Evolutionary conservation across 2,329 filamentous ascomycete species (phyloP).

Genomic region (Penicillium sp.): DNA sequence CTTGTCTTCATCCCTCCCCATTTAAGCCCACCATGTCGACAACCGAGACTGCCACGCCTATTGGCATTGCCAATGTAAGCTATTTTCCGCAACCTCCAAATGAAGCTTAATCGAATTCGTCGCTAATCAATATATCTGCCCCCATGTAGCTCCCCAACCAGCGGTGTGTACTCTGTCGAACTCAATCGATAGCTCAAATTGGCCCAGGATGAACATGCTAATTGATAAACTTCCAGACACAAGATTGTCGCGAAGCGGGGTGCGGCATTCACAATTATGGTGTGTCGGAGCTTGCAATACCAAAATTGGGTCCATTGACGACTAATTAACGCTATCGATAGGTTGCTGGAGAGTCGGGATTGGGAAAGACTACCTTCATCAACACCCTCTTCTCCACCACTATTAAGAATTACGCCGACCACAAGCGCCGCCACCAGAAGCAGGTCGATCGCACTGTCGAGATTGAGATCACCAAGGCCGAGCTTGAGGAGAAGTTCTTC

Average conservation of each 20-base stretch:
- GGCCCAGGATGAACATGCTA: constrained; percentile 18
- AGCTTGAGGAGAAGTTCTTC: constrained; percentile 99
- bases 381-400: constrained; percentile 99
- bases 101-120: background rate
- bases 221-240: constrained; percentile 51
- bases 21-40: constrained; percentile 52
- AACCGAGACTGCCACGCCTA: constrained; percentile 62
- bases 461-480: constrained; percentile 99
- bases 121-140: constrained; percentile 15
- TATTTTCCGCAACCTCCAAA: constrained; percentile 5
- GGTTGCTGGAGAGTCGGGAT: constrained; percentile 97
- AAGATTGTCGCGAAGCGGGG: constrained; percentile 79
- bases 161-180: constrained; percentile 56
- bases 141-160: constrained; percentile 64
- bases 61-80: constrained; percentile 73
- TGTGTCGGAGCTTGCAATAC: constrained; percentile 46
- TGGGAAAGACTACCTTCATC: constrained; percentile 99
- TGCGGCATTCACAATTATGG: constrained; percentile 99
- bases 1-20: constrained; percentile 23
- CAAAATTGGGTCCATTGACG: background rate
- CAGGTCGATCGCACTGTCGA: constrained; percentile 99
- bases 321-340: constrained; percentile 43
- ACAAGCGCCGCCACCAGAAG: constrained; percentile 98
- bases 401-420: constrained; percentile 99
- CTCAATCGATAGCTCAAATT: constrained; percentile 5